Evolutionary conservation across 345 rosid species (phyloP).

Genomic region (Populus deltoides): DNA sequence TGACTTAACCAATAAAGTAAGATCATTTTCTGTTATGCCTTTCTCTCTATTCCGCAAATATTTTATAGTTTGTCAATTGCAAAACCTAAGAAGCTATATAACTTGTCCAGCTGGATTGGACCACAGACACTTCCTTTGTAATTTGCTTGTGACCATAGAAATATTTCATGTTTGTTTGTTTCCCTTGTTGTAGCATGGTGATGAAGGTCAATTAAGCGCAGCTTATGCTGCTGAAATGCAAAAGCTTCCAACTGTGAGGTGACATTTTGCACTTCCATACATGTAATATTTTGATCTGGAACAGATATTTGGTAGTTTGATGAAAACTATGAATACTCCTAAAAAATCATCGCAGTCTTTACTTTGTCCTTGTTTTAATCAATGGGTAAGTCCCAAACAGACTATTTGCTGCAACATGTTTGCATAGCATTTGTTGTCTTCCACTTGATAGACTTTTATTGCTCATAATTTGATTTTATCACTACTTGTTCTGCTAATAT

Average conservation of each 20-base stretch:
- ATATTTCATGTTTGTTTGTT: constrained; percentile 2
- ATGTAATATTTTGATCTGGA: not conserved
- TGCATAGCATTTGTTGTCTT: not conserved
- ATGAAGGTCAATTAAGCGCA: constrained; percentile 75
- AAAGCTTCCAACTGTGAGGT: constrained; percentile 87
- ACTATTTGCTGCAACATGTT: constrained; percentile 3
- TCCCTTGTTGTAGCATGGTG: constrained; percentile 62
- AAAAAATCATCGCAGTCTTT: not conserved
- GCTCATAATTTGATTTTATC: not conserved
- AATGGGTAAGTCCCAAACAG: not conserved
- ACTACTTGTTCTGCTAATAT: not conserved
- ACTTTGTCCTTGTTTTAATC: constrained; percentile 7
- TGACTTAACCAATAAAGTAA: constrained; percentile 81
- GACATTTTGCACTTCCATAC: constrained; percentile 29
- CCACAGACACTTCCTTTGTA: constrained; percentile 9
- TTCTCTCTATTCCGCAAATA: not conserved
- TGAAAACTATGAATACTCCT: not conserved
- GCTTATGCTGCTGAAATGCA: constrained; percentile 79
- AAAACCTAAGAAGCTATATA: not conserved
- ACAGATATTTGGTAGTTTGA: too few relatives aligned
- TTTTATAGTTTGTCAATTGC: not conserved
- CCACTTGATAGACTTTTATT: not conserved
- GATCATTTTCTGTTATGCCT: constrained; percentile 16
- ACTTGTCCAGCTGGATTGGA: constrained; percentile 1
- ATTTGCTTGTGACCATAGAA: not conserved